Conservation (phyloP, 1,284 basidiomycete genomes). For the Lentinula novae-zelandiae region DNA sequence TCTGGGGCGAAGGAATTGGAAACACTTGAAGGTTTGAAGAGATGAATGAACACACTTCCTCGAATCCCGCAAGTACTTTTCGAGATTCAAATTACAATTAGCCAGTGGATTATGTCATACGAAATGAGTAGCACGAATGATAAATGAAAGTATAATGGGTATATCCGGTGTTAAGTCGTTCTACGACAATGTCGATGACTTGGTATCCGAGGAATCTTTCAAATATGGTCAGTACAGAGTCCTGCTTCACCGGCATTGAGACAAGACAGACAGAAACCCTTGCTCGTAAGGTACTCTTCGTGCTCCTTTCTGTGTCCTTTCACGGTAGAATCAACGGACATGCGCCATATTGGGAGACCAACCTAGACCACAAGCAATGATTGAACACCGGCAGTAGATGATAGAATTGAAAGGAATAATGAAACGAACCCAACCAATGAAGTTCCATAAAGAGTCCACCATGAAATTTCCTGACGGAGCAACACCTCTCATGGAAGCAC, state of each 20-base stretch:
- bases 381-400: neutral
- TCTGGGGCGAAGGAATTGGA: neutral
- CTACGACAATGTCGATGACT: neutral
- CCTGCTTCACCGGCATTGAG: neutral
- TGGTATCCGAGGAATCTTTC: neutral
- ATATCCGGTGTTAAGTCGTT: neutral
- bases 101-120: neutral
- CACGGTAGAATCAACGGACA: slow-evolving; percentile 46
- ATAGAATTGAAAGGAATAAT: slow-evolving; percentile 1
- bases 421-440: slow-evolving; percentile 37
- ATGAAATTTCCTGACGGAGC: slow-evolving; percentile 64
- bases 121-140: neutral
- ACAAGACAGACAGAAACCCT: slow-evolving; percentile 25
- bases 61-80: neutral
- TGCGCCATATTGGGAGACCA: slow-evolving; percentile 50
- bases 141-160: neutral
- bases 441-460: slow-evolving; percentile 44
- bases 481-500: slow-evolving; percentile 64
- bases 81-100: neutral
- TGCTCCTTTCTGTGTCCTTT: slow-evolving; percentile 44
- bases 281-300: slow-evolving; percentile 35
- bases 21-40: neutral
- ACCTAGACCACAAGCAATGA: slow-evolving; percentile 32
- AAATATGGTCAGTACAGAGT: neutral
- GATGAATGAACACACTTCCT: neutral